Conservation (phyloP, 2,329 filamentous ascomycete genomes). For the Colletotrichum costaricense region DNA sequence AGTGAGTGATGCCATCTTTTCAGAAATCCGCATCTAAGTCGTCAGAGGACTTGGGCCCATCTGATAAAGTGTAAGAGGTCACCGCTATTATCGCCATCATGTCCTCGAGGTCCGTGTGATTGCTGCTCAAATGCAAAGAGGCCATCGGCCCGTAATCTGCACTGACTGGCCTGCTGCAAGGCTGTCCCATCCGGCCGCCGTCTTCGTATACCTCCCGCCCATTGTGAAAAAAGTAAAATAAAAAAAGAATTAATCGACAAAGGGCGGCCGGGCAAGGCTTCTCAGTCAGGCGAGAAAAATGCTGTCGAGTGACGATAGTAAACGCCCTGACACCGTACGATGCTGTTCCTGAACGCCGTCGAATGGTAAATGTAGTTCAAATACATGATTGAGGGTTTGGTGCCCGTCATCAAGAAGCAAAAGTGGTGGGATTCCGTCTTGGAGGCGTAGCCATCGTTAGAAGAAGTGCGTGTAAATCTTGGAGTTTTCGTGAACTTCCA, state of each 20-base stretch:
- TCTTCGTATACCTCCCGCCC: slow-evolving; percentile 20
- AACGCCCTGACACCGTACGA: slow-evolving; percentile 70
- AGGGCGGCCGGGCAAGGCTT: slow-evolving; percentile 37
- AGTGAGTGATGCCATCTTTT: slow-evolving; percentile 1
- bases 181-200: slow-evolving; percentile 4
- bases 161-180: slow-evolving; percentile 22
- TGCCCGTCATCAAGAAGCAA: slow-evolving; percentile 41
- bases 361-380: slow-evolving; percentile 60
- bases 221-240: slow-evolving; percentile 30
- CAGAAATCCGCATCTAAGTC: slow-evolving; percentile 16
- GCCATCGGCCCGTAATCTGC: slow-evolving; percentile 17
- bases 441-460: slow-evolving; percentile 67
- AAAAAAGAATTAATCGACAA: slow-evolving; percentile 47
- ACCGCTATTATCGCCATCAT: slow-evolving; percentile 24
- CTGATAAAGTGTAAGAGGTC: slow-evolving; percentile 27
- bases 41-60: slow-evolving; percentile 19
- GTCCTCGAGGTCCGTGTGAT: slow-evolving; percentile 32
- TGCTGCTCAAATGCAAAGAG: slow-evolving; percentile 28
- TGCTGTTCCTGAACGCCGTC: slow-evolving; percentile 67
- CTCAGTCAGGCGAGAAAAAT: slow-evolving; percentile 28
- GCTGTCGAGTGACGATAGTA: slow-evolving; percentile 45
- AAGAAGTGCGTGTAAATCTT: slow-evolving; percentile 99
- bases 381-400: slow-evolving; percentile 57
- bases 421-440: slow-evolving; percentile 43
- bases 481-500: slow-evolving; percentile 99